These are phyloP conservation scores for Boletus mariae DNA, from an alignment of 1,284 basidiomycete species.

Conservation along the genomic window DNA sequence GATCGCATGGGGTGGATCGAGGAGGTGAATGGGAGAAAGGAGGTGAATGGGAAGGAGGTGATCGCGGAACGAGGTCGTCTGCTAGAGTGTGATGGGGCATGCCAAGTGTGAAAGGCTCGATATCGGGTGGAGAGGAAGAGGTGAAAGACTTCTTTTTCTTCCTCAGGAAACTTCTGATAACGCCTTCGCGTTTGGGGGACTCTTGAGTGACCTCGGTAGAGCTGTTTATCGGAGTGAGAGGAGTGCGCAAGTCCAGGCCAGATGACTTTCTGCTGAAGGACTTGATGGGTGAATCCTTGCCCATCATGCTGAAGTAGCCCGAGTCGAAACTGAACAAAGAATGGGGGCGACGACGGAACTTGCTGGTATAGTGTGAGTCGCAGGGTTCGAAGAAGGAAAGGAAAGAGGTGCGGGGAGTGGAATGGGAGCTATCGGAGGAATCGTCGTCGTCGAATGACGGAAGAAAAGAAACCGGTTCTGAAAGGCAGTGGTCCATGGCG, in stretches of 20 bases:
- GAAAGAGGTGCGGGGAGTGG: conserved; percentile 27
- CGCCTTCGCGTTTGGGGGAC: conserved; percentile 24
- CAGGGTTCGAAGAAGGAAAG: conserved; percentile 6
- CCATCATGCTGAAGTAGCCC: conserved; percentile 30
- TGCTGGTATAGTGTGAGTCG: conserved; percentile 1
- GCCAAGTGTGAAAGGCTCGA: conserved; percentile 10
- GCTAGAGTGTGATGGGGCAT: background rate
- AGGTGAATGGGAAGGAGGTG: background rate
- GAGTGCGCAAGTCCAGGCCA: conserved; percentile 11
- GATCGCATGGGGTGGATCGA: conserved; percentile 6
- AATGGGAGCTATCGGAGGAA: conserved; percentile 9
- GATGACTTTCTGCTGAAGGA: conserved; percentile 11
- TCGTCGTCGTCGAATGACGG: conserved; percentile 13
- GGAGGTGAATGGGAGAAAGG: background rate
- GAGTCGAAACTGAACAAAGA: conserved; percentile 30
- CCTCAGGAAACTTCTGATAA: conserved; percentile 17
- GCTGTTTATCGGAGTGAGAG: conserved; percentile 10
- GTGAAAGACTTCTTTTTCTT: conserved; percentile 27
- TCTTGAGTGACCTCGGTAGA: conserved; percentile 2
- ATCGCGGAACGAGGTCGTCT: background rate
- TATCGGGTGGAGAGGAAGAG: conserved; percentile 3
- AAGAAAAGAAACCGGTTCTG: conserved; percentile 13
- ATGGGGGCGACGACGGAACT: conserved; percentile 10
- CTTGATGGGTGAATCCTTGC: conserved; percentile 16
- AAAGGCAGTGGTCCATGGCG: conserved; percentile 16